Percentiles rank a stretch among this genome's conserved stretches.
phyloP scores from a whole-genome alignment of 164 flowering plant genomes.

The Saururus chinensis region DNA sequence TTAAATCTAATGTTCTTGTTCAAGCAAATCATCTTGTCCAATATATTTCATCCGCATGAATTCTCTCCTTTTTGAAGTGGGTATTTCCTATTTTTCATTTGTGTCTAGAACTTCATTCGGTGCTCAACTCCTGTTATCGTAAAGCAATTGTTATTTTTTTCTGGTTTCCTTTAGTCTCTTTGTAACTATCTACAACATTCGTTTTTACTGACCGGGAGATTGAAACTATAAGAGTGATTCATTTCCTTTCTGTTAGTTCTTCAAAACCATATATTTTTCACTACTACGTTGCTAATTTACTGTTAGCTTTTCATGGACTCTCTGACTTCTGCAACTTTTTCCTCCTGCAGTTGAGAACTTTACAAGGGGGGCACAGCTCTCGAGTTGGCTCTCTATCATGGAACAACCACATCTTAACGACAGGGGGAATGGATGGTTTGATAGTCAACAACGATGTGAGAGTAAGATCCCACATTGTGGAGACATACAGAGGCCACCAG shows the following conservation, averaged over 20 bases:
- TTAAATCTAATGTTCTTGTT: too few relatives aligned
- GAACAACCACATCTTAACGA: slow-evolving; percentile 50
- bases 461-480: slow-evolving; percentile 38
- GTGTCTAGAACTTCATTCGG: not conserved
- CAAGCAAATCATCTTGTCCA: too few relatives aligned
- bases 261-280: too few relatives aligned
- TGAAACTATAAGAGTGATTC: not conserved
- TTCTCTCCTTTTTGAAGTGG: not conserved
- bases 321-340: not conserved
- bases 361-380: slow-evolving; percentile 36
- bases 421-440: slow-evolving; percentile 50
- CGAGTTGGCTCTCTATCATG: slow-evolving; percentile 53
- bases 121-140: not conserved
- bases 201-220: too few relatives aligned
- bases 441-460: slow-evolving; percentile 58
- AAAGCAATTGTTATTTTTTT: not conserved
- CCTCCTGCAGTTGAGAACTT: slow-evolving; percentile 48
- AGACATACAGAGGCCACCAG: slow-evolving; percentile 43
- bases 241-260: not conserved
- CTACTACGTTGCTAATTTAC: too few relatives aligned
- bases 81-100: not conserved
- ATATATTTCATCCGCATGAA: not conserved
- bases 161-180: not conserved
- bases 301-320: too few relatives aligned
- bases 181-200: too few relatives aligned